phyloP scores from a whole-genome alignment of 768 basidiomycete genomes.

The Clavaria fumosa region DNA sequence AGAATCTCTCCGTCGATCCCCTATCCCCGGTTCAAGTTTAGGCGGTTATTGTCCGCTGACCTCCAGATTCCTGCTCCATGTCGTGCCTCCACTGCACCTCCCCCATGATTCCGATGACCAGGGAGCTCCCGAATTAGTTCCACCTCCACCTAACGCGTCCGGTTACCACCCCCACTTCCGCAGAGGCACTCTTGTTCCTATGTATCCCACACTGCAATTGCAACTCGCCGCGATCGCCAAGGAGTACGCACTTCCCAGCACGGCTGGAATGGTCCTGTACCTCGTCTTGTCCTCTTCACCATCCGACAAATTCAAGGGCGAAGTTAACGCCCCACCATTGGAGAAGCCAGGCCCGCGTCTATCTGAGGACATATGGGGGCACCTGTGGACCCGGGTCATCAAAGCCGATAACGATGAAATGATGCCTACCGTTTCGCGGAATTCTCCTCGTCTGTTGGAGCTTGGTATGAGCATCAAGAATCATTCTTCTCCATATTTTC shows the following conservation, averaged over 20 bases:
- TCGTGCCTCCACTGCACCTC: conserved; percentile 63
- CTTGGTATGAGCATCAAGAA: conserved; percentile 29
- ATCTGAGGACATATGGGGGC: conserved; percentile 77
- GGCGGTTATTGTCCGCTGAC: conserved; percentile 25
- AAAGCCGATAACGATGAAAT: conserved; percentile 41
- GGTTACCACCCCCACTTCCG: conserved; percentile 71
- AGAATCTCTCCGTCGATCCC: conserved; percentile 33
- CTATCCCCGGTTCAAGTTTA: conserved; percentile 33
- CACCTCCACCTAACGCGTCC: conserved; percentile 41
- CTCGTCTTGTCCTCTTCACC: conserved; percentile 32
- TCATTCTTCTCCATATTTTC: conserved; percentile 28
- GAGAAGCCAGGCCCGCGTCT: conserved; percentile 64
- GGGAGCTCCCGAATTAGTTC: conserved; percentile 30
- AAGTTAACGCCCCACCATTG: conserved; percentile 18
- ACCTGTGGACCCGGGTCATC: conserved; percentile 65
- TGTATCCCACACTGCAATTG: conserved; percentile 68
- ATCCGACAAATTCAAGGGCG: conserved; percentile 8
- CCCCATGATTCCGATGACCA: conserved; percentile 39
- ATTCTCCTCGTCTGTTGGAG: conserved; percentile 27
- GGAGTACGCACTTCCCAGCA: conserved; percentile 86
- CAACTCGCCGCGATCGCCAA: conserved; percentile 81
- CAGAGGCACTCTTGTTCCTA: conserved; percentile 74
- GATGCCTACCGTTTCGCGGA: conserved; percentile 20
- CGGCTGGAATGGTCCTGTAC: conserved; percentile 70
- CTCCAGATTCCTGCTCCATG: conserved; percentile 66